These are phyloP conservation scores for Martiniozyma abietophila DNA, from an alignment of 805 yeast genomes.

Conservation along the genomic window DNA sequence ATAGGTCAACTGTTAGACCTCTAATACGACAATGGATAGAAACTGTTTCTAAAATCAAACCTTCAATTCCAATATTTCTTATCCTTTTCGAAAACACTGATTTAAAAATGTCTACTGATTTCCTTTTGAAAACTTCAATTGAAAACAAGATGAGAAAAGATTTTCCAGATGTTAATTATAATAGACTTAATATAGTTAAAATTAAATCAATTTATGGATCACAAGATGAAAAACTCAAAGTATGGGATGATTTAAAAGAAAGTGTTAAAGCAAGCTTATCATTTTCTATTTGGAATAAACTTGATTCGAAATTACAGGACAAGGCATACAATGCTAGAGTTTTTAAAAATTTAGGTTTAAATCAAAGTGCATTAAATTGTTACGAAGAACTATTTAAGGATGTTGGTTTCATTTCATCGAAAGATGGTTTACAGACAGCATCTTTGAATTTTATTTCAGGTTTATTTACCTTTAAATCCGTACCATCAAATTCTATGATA, in stretches of 20 bases:
- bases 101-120: slow-evolving; percentile 18
- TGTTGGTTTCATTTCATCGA: slow-evolving; percentile 11
- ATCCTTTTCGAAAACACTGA: slow-evolving; percentile 35
- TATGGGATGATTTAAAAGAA: slow-evolving; percentile 38
- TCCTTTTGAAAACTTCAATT: slow-evolving; percentile 23
- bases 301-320: slow-evolving; percentile 27
- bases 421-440: slow-evolving; percentile 14
- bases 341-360: slow-evolving; percentile 39
- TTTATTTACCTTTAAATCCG: background rate
- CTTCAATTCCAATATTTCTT: slow-evolving; percentile 48
- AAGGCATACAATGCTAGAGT: slow-evolving; percentile 29
- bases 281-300: slow-evolving; percentile 42
- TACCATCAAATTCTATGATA: slow-evolving; percentile 7
- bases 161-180: slow-evolving; percentile 18
- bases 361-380: slow-evolving; percentile 49
- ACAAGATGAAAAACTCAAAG: slow-evolving; percentile 34
- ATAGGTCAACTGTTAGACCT: slow-evolving; percentile 74
- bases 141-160: slow-evolving; percentile 25
- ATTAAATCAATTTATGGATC: slow-evolving; percentile 29
- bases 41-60: slow-evolving; percentile 32
- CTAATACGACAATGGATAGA: slow-evolving; percentile 74
- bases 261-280: slow-evolving; percentile 41
- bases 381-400: slow-evolving; percentile 36
- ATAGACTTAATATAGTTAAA: slow-evolving; percentile 31
- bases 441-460: slow-evolving; percentile 11